A percentile compares a stretch with the other conserved stretches of the same genome.
phyloP scores from a whole-genome alignment of 805 yeast genomes.

The Citeromyces nyonsensis region DNA sequence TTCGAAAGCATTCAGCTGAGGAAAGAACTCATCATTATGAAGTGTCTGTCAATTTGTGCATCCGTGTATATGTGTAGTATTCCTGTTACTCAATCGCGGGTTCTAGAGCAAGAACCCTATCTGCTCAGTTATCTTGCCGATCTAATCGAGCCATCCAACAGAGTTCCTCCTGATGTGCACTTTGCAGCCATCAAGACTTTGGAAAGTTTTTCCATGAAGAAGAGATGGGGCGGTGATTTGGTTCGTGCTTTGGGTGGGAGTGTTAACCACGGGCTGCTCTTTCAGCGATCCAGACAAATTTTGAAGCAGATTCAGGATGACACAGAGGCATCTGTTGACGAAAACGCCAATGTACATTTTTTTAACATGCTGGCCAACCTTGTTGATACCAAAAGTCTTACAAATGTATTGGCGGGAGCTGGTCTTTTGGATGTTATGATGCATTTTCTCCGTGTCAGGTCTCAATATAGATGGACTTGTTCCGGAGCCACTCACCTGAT shows the following conservation, averaged over 20 bases:
- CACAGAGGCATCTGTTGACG: slow-evolving; percentile 11
- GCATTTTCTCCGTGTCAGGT: slow-evolving; percentile 37
- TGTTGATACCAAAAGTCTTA: slow-evolving; percentile 36
- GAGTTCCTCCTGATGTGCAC: slow-evolving; percentile 35
- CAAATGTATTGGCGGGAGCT: slow-evolving; percentile 49
- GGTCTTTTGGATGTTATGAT: slow-evolving; percentile 58
- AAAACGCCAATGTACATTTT: slow-evolving; percentile 16
- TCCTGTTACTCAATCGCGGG: slow-evolving; percentile 41
- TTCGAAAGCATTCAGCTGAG: slow-evolving; percentile 39
- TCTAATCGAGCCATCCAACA: slow-evolving; percentile 50
- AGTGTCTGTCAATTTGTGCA: slow-evolving; percentile 54
- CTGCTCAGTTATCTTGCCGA: slow-evolving; percentile 56
- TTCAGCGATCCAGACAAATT: slow-evolving; percentile 56
- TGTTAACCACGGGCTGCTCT: slow-evolving; percentile 71
- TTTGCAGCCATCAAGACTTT: slow-evolving; percentile 50
- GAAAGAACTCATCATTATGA: slow-evolving; percentile 40
- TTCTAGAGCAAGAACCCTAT: slow-evolving; percentile 62
- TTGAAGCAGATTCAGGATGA: slow-evolving; percentile 30
- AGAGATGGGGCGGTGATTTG: slow-evolving; percentile 62
- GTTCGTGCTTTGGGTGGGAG: slow-evolving; percentile 72
- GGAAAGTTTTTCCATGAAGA: slow-evolving; percentile 51
- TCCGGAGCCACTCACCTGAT: slow-evolving; percentile 50
- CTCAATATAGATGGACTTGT: slow-evolving; percentile 36
- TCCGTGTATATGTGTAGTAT: slow-evolving; percentile 40
- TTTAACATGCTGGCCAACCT: slow-evolving; percentile 51